Evolutionary conservation across 1,139 yeast genomes (phyloP).

Genomic region (Casaregolazyma lundiana): DNA sequence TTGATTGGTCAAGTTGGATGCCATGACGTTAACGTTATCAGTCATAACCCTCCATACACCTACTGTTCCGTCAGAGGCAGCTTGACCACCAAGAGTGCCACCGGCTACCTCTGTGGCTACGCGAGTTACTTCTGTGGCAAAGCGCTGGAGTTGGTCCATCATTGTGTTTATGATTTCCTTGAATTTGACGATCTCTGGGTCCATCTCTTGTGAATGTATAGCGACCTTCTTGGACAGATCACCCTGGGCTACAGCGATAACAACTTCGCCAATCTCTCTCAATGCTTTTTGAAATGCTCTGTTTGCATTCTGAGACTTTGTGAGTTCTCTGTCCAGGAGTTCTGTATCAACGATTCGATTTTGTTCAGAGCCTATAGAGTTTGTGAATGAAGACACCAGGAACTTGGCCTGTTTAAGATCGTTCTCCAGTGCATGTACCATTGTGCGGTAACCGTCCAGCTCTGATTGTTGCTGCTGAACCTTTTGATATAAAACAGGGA

Average conservation of each 20-base stretch:
- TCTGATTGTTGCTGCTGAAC: constrained; percentile 38
- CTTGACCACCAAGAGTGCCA: constrained; percentile 86
- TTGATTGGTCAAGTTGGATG: constrained; percentile 77
- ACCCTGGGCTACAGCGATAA: constrained; percentile 80
- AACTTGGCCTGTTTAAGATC: constrained; percentile 36
- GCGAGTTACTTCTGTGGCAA: constrained; percentile 77
- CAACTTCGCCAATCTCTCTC: constrained; percentile 75
- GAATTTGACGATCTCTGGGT: constrained; percentile 67
- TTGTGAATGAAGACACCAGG: constrained; percentile 34
- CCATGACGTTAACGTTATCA: constrained; percentile 84
- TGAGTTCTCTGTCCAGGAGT: constrained; percentile 39
- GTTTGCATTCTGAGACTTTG: constrained; percentile 59
- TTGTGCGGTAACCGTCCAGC: constrained; percentile 33
- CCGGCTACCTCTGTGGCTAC: constrained; percentile 88
- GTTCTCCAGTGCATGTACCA: constrained; percentile 36
- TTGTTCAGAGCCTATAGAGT: constrained; percentile 33
- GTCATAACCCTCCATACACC: constrained; percentile 85
- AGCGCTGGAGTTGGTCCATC: constrained; percentile 83
- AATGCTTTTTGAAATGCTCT: constrained; percentile 73
- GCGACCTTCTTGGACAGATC: constrained; percentile 74
- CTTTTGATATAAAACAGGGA: constrained; percentile 26
- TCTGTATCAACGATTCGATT: constrained; percentile 32
- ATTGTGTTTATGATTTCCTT: constrained; percentile 78
- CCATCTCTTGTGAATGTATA: constrained; percentile 66
- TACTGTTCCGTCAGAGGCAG: constrained; percentile 74